These are phyloP conservation scores for Trichosporon sp. DNA, from an alignment of 1,284 basidiomycete genomes.

Conservation along the genomic window DNA sequence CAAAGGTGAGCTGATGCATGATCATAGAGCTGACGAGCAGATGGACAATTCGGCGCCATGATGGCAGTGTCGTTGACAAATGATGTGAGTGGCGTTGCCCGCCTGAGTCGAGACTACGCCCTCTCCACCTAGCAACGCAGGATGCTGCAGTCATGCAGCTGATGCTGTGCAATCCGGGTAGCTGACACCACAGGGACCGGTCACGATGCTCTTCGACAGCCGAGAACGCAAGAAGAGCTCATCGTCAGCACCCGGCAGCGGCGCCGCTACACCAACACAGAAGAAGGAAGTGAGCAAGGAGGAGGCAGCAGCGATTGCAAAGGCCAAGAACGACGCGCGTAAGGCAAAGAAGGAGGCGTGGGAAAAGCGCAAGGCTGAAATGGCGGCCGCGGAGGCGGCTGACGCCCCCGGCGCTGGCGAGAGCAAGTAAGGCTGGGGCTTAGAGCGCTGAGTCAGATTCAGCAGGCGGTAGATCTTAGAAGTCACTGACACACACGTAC, in stretches of 20 bases:
- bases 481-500: neutral
- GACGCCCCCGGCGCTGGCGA: neutral
- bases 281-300: conserved; percentile 6
- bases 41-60: conserved; percentile 85
- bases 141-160: no score
- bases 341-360: conserved; percentile 17
- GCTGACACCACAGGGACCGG: conserved; percentile 58
- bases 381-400: conserved; percentile 7
- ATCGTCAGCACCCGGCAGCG: neutral
- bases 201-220: conserved; percentile 69
- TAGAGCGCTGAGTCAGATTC: neutral
- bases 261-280: conserved; percentile 10
- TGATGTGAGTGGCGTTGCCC: conserved; percentile 70
- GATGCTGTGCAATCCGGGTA: no score
- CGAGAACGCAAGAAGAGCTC: conserved; percentile 13
- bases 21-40: conserved; percentile 4
- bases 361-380: conserved; percentile 7
- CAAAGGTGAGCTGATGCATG: conserved; percentile 55
- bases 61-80: conserved; percentile 81
- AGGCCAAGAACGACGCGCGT: conserved; percentile 15
- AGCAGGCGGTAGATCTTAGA: neutral
- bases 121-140: no score
- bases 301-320: conserved; percentile 11
- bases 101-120: no score
- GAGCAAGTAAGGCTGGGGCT: neutral